Base-by-base conservation (phyloP, 2,329 filamentous ascomycete species). In the Didymella sp. region DNA sequence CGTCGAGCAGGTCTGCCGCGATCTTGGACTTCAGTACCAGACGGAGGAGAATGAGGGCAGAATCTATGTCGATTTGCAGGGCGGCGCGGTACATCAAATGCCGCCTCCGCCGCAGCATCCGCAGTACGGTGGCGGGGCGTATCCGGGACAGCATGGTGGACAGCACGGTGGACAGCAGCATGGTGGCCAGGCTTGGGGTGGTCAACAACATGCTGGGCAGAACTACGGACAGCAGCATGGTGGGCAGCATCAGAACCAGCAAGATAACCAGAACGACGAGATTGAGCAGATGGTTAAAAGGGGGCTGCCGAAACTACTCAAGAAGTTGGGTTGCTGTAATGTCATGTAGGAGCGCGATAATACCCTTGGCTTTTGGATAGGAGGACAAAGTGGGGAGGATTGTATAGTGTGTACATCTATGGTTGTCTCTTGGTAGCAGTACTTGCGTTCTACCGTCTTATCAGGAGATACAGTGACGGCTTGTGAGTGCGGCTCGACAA, bases 41-140 rank as follows among this genome's bases (percentile, higher is more conserved):
- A 96, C 92, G 1, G 95, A 98, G 80, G 88, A 90, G 45, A 98
- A 99, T 67, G 89, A 89, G 8, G 95, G 95, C 0, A 81, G 92
- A 15, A 93, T 99, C 38, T 96, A 91, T 73, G 86, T 98, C 60
- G 90, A 97, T 72, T 81, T 98, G 62, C 86, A 89, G 64, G 92
- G 92, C 52, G 90, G 88, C 78, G 37, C 78, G 77, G 75, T 81
- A 35, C 72, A 78, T 41, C 49, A 61, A 17, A 73, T 72, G 70
- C 72, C 73, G 11, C 79, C 80, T 40, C 73, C 74, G 30, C 74
- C 75, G 15, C 65, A 70, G n/a, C 77, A 79, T 33, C 74, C 73
- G 12, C 65, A 68, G 25, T 71, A 75, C 56, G 73, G 71, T 5
- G 66, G 66, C 22, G 62, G 68, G 17, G 66, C 64, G 27, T 75